Conservation (phyloP, 768 basidiomycete genomes). For the Calocybe cyanea region DNA sequence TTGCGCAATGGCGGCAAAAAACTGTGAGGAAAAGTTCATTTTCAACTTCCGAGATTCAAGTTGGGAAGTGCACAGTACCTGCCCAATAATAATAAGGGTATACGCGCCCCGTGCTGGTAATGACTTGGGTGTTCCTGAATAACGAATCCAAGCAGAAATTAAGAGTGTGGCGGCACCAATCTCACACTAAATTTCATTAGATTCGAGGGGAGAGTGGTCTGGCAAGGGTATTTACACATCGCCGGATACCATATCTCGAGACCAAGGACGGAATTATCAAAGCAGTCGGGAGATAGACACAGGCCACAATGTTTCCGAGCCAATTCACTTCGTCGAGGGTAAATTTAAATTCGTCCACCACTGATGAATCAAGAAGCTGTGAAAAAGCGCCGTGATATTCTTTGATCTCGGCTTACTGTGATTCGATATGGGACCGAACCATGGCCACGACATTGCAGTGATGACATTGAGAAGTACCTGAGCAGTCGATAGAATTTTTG, state of each 20-base stretch:
- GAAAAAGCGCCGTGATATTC: not conserved
- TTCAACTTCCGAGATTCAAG: too few relatives aligned
- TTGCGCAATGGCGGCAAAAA: slow-evolving; percentile 62
- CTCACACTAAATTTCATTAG: slow-evolving; percentile 49
- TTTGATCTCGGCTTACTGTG: slow-evolving; percentile 38
- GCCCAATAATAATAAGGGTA: slow-evolving; percentile 64
- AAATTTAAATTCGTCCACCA: slow-evolving; percentile 60
- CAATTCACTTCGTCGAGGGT: slow-evolving; percentile 74
- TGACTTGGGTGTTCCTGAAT: slow-evolving; percentile 58
- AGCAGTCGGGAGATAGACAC: slow-evolving; percentile 61
- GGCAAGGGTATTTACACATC: slow-evolving; percentile 46
- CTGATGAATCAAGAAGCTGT: slow-evolving; percentile 32
- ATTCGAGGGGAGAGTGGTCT: not conserved
- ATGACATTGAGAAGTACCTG: slow-evolving; percentile 63
- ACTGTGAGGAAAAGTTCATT: slow-evolving; percentile 28
- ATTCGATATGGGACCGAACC: slow-evolving; percentile 83
- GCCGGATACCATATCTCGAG: slow-evolving; percentile 54
- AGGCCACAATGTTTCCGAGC: slow-evolving; percentile 67
- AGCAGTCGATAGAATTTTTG: not conserved
- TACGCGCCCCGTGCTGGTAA: slow-evolving; percentile 54
- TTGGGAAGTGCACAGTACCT: slow-evolving; percentile 35
- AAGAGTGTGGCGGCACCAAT: slow-evolving; percentile 52
- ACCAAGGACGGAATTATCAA: slow-evolving; percentile 56
- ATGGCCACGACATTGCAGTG: slow-evolving; percentile 66
- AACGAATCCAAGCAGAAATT: slow-evolving; percentile 73